Evolutionary conservation across 169 alveolate genomes (phyloP).

Genomic region (Cardiosporidium cionae): DNA sequence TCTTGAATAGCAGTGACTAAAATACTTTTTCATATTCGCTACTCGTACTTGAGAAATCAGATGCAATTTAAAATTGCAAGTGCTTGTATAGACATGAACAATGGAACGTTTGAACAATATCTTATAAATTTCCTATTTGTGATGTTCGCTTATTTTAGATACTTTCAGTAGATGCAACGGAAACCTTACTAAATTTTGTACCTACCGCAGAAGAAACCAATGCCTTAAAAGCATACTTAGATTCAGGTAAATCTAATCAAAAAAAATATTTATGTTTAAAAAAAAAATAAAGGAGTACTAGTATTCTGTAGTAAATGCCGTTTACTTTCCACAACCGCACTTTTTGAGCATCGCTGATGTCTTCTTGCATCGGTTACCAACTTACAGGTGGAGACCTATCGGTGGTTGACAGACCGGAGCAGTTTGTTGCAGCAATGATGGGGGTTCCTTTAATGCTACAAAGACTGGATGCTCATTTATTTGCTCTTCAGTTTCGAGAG

Average conservation of each 20-base stretch:
- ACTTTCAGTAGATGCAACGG: conserved; percentile 72
- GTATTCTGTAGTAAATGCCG: not conserved
- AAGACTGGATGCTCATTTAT: conserved; percentile 68
- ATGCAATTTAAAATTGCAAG: too few species aligned
- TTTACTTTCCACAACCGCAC: not conserved
- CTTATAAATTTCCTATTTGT: too few species aligned
- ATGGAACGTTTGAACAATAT: too few species aligned
- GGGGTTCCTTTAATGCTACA: conserved; percentile 73
- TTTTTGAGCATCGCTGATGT: not conserved
- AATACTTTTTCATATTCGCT: too few species aligned
- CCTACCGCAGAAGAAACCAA: conserved; percentile 74
- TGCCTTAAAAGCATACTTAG: conserved; percentile 69
- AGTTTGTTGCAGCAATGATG: conserved; percentile 72
- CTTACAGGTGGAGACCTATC: conserved; percentile 70
- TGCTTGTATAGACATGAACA: too few species aligned
- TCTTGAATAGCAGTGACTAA: too few species aligned
- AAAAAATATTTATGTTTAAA: not conserved
- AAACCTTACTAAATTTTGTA: conserved; percentile 60
- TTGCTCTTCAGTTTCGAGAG: conserved; percentile 65
- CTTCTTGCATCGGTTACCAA: not conserved
- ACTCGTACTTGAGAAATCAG: too few species aligned
- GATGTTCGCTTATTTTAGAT: conserved; percentile 16
- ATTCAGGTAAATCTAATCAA: conserved; percentile 7
- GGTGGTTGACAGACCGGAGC: conserved; percentile 77
- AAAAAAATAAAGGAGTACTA: not conserved